Evolutionary conservation across 331 rosid genomes (phyloP).

Genomic region (Pyracantha coccinea): DNA sequence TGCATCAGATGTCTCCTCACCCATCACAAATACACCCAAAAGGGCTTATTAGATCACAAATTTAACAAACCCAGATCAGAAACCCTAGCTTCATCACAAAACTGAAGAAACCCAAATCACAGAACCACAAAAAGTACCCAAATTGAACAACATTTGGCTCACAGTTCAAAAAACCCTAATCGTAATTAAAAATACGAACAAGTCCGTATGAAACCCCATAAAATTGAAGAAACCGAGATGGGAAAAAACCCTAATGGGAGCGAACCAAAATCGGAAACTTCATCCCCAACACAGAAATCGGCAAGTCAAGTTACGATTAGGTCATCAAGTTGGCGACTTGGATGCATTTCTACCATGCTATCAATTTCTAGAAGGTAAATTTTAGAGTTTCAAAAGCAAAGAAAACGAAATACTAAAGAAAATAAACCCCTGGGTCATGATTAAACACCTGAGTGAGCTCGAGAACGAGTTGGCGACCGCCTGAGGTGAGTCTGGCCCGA

Average conservation of each 20-base stretch:
- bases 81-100: conserved; percentile 8
- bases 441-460: conserved; percentile 8
- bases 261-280: conserved; percentile 19
- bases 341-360: neutral
- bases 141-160: neutral
- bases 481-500: neutral
- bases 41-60: conserved; percentile 10
- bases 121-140: neutral
- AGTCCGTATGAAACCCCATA: neutral
- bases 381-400: conserved; percentile 6
- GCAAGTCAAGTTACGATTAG: conserved; percentile 1
- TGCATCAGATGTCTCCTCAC: conserved; percentile 63
- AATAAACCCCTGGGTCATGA: conserved; percentile 34
- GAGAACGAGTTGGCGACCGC: neutral
- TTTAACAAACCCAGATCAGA: conserved; percentile 13
- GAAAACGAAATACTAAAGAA: neutral
- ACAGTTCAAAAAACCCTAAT: conserved; percentile 2
- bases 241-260: conserved; percentile 34
- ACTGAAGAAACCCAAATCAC: conserved; percentile 15
- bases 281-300: conserved; percentile 10
- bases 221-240: conserved; percentile 3
- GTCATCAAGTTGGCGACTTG: neutral
- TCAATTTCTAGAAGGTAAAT: neutral
- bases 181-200: neutral
- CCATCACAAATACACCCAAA: conserved; percentile 44